Evolutionary conservation across 164 flowering plant species (phyloP).

Genomic region (Magnolia kwangsiensis): DNA sequence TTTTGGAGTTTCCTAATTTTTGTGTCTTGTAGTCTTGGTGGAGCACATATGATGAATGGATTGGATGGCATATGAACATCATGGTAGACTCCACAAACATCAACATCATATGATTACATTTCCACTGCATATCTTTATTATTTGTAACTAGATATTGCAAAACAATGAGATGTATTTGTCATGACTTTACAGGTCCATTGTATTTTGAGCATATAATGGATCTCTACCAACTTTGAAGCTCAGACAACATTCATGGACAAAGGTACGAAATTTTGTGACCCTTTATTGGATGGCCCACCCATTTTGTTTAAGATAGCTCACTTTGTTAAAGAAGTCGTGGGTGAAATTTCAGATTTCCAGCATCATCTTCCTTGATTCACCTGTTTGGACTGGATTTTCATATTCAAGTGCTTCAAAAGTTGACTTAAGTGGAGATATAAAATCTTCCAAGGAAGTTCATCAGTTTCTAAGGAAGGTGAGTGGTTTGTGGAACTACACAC

Average conservation of each 20-base stretch:
- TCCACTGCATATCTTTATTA: too few species aligned
- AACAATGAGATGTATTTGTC: not conserved
- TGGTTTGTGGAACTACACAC: too few species aligned
- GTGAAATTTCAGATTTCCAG: constrained; percentile 10
- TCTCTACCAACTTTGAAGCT: not conserved
- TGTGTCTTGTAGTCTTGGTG: too few species aligned
- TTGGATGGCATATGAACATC: too few species aligned
- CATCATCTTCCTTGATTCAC: constrained; percentile 23
- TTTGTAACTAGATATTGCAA: too few species aligned
- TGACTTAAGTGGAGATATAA: constrained; percentile 1
- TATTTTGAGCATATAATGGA: not conserved
- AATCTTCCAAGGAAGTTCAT: constrained; percentile 7
- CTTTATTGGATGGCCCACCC: not conserved
- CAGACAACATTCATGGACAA: not conserved
- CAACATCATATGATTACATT: too few species aligned
- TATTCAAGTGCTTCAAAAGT: constrained; percentile 8
- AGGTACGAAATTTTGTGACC: not conserved
- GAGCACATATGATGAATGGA: too few species aligned
- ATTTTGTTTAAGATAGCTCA: not conserved
- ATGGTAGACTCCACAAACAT: too few species aligned
- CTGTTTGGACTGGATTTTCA: constrained; percentile 25
- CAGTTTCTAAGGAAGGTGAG: constrained; percentile 24
- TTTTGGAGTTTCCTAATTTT: too few species aligned
- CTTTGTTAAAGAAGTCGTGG: too few species aligned
- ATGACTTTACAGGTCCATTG: not conserved